Conservation (phyloP, 2,329 filamentous ascomycete species). For the Pyrenophora tritici-repentis region DNA sequence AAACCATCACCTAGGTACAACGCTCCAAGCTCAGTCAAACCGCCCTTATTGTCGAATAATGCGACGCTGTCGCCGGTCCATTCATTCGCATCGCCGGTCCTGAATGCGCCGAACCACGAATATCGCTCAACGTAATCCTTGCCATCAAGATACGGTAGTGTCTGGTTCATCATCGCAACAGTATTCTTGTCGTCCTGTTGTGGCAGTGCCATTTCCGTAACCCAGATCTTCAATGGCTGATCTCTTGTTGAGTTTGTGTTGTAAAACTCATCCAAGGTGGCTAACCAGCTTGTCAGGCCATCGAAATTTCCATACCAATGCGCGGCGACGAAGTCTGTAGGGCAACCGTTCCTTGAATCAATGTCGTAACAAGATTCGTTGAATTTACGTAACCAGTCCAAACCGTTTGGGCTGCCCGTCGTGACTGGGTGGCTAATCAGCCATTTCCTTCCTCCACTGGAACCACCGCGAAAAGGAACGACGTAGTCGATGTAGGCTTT, state of each 20-base stretch:
- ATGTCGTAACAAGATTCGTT: conserved; percentile 60
- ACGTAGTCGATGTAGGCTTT: conserved; percentile 73
- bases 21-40: conserved; percentile 39
- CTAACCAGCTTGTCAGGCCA: conserved; percentile 69
- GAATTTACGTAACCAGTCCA: conserved; percentile 72
- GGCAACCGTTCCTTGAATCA: conserved; percentile 50
- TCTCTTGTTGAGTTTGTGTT: conserved; percentile 56
- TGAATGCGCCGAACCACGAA: conserved; percentile 45
- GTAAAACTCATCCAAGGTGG: conserved; percentile 60
- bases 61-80: conserved; percentile 46
- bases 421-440: conserved; percentile 72
- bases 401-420: conserved; percentile 64
- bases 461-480: conserved; percentile 65
- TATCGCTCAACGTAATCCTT: conserved; percentile 53
- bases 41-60: conserved; percentile 39
- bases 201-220: conserved; percentile 74
- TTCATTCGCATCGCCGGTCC: conserved; percentile 40
- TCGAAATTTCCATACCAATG: conserved; percentile 69
- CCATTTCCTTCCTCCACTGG: conserved; percentile 54
- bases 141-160: conserved; percentile 69
- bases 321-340: conserved; percentile 56
- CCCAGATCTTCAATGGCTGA: conserved; percentile 62
- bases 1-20: conserved; percentile 42
- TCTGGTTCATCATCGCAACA: conserved; percentile 71
- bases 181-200: conserved; percentile 62